Conservation (phyloP, 495 filamentous ascomycete species). For the Staphylotrichum longicolle region DNA sequence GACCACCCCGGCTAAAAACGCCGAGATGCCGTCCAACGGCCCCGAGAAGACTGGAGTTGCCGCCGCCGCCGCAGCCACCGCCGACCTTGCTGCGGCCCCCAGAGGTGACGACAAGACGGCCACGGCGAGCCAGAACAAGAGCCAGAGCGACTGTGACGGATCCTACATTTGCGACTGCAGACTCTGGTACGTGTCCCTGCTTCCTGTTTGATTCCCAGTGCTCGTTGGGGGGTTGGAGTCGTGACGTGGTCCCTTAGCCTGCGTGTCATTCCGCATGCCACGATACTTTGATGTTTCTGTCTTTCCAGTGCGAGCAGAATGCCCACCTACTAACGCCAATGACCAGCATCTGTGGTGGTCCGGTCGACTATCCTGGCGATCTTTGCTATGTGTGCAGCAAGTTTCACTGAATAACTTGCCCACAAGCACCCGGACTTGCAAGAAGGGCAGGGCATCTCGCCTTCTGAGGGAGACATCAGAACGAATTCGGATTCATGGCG, state of each 20-base stretch:
- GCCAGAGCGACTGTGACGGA: not conserved
- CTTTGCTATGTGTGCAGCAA: slow-evolving; percentile 12
- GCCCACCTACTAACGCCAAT: not conserved
- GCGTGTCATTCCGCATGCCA: no score
- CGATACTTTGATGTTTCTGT: not conserved
- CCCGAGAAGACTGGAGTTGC: not conserved
- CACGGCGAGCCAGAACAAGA: not conserved
- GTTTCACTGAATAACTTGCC: not conserved
- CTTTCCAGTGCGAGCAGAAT: not conserved
- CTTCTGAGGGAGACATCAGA: no score
- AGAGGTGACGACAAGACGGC: no score
- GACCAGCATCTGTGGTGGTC: slow-evolving; percentile 8
- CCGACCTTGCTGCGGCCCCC: no score
- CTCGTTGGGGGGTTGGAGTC: no score
- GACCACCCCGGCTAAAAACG: not conserved
- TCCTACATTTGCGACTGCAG: slow-evolving; percentile 15
- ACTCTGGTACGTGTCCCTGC: slow-evolving; percentile 4
- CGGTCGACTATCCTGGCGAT: slow-evolving; percentile 16
- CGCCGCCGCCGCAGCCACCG: no score
- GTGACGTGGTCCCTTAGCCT: no score
- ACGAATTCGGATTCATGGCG: no score
- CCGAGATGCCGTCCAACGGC: not conserved
- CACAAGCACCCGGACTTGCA: not conserved
- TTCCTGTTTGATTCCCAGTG: no score
- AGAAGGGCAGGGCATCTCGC: no score